Conservation (phyloP, 257 asterid species). For the Verbascum thapsus region DNA sequence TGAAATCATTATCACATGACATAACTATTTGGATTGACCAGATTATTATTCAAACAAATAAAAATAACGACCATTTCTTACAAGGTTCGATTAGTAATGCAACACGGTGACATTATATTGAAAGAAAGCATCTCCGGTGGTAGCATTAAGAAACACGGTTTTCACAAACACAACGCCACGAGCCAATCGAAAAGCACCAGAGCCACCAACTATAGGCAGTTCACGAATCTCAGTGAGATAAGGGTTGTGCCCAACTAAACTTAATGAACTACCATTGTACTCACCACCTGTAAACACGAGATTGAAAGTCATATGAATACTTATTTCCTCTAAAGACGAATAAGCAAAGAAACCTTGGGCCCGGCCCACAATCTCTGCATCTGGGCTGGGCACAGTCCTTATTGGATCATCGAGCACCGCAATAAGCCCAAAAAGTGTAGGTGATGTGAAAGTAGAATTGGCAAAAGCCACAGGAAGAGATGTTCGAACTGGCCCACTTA, state of each 20-base stretch:
- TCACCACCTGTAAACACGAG: slow-evolving; percentile 33
- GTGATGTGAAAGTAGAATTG: slow-evolving; percentile 27
- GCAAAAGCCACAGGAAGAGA: slow-evolving; percentile 26
- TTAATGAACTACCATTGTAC: slow-evolving; percentile 44
- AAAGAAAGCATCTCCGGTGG: slow-evolving; percentile 36
- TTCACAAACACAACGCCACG: slow-evolving; percentile 34
- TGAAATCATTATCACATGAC: no score
- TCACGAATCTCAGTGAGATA: slow-evolving; percentile 22
- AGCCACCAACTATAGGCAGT: slow-evolving; percentile 48
- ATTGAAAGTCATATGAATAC: slow-evolving; percentile 36
- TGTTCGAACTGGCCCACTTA: slow-evolving; percentile 26
- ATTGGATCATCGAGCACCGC: slow-evolving; percentile 40
- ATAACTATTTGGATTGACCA: neutral
- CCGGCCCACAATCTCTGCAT: slow-evolving; percentile 37
- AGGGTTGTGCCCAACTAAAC: slow-evolving; percentile 37
- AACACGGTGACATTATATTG: slow-evolving; percentile 33
- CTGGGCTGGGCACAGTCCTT: slow-evolving; percentile 24
- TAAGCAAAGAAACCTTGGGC: slow-evolving; percentile 38
- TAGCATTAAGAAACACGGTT: slow-evolving; percentile 21
- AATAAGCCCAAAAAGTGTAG: slow-evolving; percentile 28
- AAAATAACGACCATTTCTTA: no score
- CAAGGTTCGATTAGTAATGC: slow-evolving; percentile 26
- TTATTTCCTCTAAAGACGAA: slow-evolving; percentile 30
- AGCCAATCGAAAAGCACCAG: slow-evolving; percentile 47
- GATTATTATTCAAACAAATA: no score